phyloP scores from a whole-genome alignment of 805 yeast species.

The Kodamaea fukazawae region DNA sequence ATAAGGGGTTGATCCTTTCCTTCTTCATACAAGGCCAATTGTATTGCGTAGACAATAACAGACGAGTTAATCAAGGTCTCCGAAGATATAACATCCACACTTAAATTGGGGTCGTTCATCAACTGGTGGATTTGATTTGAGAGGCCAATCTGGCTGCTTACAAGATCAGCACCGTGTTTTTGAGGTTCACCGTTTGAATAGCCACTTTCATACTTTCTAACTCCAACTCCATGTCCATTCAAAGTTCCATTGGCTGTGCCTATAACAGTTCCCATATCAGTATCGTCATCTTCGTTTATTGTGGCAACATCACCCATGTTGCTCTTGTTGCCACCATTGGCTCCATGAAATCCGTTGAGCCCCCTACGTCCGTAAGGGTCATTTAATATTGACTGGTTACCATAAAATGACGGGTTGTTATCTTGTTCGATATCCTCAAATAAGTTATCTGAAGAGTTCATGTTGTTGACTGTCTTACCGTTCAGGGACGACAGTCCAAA shows the following conservation, averaged over 20 bases:
- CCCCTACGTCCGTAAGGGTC: slow-evolving; percentile 23
- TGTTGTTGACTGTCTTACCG: not conserved
- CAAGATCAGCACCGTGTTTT: slow-evolving; percentile 18
- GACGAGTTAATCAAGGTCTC: slow-evolving; percentile 35
- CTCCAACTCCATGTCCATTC: not conserved
- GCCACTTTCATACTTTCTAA: not conserved
- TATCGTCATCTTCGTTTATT: no score
- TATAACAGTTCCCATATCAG: no score
- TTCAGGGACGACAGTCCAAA: no score
- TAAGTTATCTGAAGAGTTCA: slow-evolving; percentile 15
- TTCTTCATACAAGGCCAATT: slow-evolving; percentile 18
- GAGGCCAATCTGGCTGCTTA: slow-evolving; percentile 29
- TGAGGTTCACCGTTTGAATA: slow-evolving; percentile 2
- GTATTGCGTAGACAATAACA: slow-evolving; percentile 40
- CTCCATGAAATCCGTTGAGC: not conserved
- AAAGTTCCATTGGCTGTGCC: slow-evolving; percentile 5
- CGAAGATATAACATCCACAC: slow-evolving; percentile 31
- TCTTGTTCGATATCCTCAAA: slow-evolving; percentile 45
- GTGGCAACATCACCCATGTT: not conserved
- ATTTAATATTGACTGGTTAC: slow-evolving; percentile 27
- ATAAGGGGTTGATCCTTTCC: slow-evolving; percentile 3
- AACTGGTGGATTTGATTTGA: slow-evolving; percentile 30
- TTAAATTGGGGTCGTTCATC: slow-evolving; percentile 25
- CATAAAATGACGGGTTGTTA: slow-evolving; percentile 44
- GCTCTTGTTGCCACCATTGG: slow-evolving; percentile 3